Conservation (phyloP, 2,329 filamentous ascomycete species). For the Elsinoe fawcettii region DNA sequence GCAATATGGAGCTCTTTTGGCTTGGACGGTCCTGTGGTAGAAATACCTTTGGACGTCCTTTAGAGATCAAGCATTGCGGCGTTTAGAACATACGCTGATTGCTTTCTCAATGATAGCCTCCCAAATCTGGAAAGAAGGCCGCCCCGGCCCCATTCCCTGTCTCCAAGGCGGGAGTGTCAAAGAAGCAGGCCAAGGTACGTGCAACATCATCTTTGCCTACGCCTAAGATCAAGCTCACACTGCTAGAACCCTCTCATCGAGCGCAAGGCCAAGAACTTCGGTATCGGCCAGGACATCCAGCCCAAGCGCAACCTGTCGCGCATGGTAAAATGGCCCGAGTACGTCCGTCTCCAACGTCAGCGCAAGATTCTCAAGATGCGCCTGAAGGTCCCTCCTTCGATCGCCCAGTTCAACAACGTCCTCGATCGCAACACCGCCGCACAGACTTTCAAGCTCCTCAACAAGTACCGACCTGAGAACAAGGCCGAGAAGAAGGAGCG, state of each 20-base stretch:
- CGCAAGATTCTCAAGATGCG: slow-evolving; percentile 96
- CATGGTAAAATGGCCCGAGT: slow-evolving; percentile 99
- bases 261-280: slow-evolving; percentile 95
- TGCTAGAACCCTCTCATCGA: slow-evolving; percentile 94
- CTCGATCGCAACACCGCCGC: slow-evolving; percentile 95
- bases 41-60: slow-evolving; percentile 55
- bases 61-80: slow-evolving; percentile 83
- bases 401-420: slow-evolving; percentile 95
- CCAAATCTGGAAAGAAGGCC: slow-evolving; percentile 95
- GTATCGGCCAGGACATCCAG: slow-evolving; percentile 98
- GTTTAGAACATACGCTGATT: slow-evolving; percentile 83
- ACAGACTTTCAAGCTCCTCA: slow-evolving; percentile 97
- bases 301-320: slow-evolving; percentile 89
- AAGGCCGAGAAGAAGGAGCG: slow-evolving; percentile 99
- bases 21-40: slow-evolving; percentile 49
- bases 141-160: slow-evolving; percentile 94
- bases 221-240: slow-evolving; percentile 12
- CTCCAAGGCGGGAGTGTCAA: slow-evolving; percentile 74
- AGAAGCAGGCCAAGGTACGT: slow-evolving; percentile 96
- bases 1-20: slow-evolving; percentile 27
- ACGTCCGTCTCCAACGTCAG: slow-evolving; percentile 93
- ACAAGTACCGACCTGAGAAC: slow-evolving; percentile 99
- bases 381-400: slow-evolving; percentile 94
- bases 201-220: background rate
- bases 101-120: slow-evolving; percentile 99